A percentile compares a stretch with the other conserved stretches of the same genome.
phyloP scores from a whole-genome alignment of 345 rosid genomes.

The Ceriops decandra region DNA sequence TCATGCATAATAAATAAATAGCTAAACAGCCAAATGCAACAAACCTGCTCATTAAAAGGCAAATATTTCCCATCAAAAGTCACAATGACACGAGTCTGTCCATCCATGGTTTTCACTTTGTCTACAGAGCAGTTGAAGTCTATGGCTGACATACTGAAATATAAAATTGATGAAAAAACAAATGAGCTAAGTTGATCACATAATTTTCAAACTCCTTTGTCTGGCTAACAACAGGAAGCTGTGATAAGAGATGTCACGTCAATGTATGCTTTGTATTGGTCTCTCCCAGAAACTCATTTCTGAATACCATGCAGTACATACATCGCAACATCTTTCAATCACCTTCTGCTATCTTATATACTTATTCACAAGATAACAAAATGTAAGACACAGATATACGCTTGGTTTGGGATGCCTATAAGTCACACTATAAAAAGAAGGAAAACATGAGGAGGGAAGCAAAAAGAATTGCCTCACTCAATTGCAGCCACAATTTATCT shows the following conservation, averaged over 20 bases:
- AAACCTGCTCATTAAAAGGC: slow-evolving; percentile 73
- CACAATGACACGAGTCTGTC: slow-evolving; percentile 71
- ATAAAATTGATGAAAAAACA: slow-evolving; percentile 1
- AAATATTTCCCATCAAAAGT: slow-evolving; percentile 91
- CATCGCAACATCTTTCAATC: no score
- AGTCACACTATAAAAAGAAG: not conserved
- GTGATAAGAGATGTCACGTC: not conserved
- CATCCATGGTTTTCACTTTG: slow-evolving; percentile 78
- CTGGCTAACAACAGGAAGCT: not conserved
- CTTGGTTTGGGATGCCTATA: not conserved
- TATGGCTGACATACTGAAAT: slow-evolving; percentile 83
- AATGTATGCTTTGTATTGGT: not conserved
- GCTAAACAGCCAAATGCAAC: slow-evolving; percentile 17
- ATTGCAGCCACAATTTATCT: no score
- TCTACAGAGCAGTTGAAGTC: slow-evolving; percentile 94
- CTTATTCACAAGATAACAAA: no score
- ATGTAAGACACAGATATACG: not conserved
- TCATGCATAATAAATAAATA: not conserved
- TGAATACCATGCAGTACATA: no score
- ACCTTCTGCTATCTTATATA: no score
- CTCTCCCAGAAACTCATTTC: no score
- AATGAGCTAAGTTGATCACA: not conserved
- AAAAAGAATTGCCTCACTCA: not conserved
- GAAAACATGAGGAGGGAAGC: not conserved
- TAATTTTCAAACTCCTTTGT: not conserved